Conservation (phyloP, 2,329 filamentous ascomycete genomes). For the Aspergillus ochraceoroseus region DNA sequence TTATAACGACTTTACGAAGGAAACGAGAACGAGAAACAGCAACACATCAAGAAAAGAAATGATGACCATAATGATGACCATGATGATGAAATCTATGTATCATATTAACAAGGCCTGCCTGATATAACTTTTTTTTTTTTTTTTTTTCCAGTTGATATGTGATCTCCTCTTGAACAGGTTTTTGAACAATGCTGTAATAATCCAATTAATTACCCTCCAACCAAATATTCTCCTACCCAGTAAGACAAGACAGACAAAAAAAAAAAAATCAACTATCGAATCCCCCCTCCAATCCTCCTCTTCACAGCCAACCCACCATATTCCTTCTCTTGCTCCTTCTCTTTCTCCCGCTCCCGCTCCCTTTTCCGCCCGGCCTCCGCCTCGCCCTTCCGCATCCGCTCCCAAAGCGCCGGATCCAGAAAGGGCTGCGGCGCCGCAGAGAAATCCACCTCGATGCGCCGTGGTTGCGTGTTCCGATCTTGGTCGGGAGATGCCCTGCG, state of each 20-base stretch:
- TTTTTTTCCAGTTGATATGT: neutral
- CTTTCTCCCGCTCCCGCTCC: slow-evolving; percentile 8
- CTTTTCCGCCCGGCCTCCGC: slow-evolving; percentile 1
- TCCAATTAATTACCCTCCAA: no score
- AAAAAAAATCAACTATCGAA: slow-evolving; percentile 6
- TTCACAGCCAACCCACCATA: slow-evolving; percentile 35
- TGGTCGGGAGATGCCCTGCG: no score
- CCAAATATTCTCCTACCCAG: no score
- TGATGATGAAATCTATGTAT: slow-evolving; percentile 8
- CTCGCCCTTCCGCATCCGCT: slow-evolving; percentile 22
- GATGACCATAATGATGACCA: slow-evolving; percentile 6
- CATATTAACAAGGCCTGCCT: slow-evolving; percentile 5
- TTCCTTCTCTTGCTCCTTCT: slow-evolving; percentile 26
- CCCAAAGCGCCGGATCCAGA: slow-evolving; percentile 35
- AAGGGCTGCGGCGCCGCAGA: slow-evolving; percentile 37
- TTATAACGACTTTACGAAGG: slow-evolving; percentile 4
- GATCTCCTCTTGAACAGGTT: neutral
- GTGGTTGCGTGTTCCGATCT: neutral
- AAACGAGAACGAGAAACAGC: no score
- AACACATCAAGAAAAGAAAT: neutral
- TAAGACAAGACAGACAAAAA: no score
- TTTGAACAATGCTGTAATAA: no score
- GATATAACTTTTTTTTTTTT: neutral
- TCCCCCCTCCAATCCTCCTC: slow-evolving; percentile 28
- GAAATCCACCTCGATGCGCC: slow-evolving; percentile 22